phyloP scores from a whole-genome alignment of 1,284 basidiomycete genomes.

The Trichosporon coremiiforme region DNA sequence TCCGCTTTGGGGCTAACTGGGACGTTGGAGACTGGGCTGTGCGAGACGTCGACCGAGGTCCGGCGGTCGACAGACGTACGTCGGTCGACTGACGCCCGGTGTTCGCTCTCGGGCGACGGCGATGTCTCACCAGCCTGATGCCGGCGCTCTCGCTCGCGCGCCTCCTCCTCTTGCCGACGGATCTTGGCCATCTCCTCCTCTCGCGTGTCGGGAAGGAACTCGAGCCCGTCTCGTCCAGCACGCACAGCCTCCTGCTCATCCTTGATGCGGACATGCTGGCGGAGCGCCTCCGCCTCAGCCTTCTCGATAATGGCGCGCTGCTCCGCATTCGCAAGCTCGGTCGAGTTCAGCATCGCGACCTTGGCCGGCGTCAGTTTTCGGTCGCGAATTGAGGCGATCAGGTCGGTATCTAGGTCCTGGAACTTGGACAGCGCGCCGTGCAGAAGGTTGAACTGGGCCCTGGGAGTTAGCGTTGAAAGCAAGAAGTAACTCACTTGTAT shows the following conservation, averaged over 20 bases:
- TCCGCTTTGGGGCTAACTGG: neutral
- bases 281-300: constrained; percentile 40
- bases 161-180: constrained; percentile 27
- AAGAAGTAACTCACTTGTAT: constrained; percentile 48
- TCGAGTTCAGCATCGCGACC: constrained; percentile 42
- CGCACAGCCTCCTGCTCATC: constrained; percentile 35
- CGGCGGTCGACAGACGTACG: neutral
- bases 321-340: constrained; percentile 46
- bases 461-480: constrained; percentile 27
- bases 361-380: constrained; percentile 34
- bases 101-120: neutral
- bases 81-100: no score
- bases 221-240: constrained; percentile 49
- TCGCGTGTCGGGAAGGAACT: constrained; percentile 37
- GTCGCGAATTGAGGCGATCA: constrained; percentile 35
- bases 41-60: constrained; percentile 1
- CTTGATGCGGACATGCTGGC: constrained; percentile 44
- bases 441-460: constrained; percentile 50
- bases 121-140: neutral
- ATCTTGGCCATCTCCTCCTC: constrained; percentile 26
- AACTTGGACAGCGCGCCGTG: constrained; percentile 38
- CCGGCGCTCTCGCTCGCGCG: constrained; percentile 22
- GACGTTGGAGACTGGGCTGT: neutral
- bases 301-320: constrained; percentile 43
- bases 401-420: constrained; percentile 35